Conservation (phyloP, 192 early-diverging fungal species). For the Spinellus fusiger region DNA sequence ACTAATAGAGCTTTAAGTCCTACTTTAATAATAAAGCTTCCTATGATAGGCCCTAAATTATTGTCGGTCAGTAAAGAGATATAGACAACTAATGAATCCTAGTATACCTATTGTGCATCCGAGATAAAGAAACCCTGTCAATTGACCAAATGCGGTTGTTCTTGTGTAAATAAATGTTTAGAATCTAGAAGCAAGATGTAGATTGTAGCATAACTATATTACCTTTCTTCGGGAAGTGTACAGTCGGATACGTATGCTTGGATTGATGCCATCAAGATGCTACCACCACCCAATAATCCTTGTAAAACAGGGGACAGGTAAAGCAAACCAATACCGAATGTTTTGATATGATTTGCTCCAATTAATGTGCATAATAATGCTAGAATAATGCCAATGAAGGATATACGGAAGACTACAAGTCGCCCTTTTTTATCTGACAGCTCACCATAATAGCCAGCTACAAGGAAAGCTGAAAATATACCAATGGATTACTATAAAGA, state of each 20-base stretch:
- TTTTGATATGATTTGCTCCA: conserved; percentile 5
- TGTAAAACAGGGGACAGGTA: conserved; percentile 23
- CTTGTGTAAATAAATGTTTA: too few species aligned
- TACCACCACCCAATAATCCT: conserved; percentile 24
- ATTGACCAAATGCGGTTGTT: too few species aligned
- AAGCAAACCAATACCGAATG: conserved; percentile 22
- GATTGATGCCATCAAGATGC: conserved; percentile 12
- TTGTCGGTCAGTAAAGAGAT: not conserved
- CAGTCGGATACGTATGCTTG: conserved; percentile 33
- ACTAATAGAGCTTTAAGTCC: not conserved
- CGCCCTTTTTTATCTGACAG: conserved; percentile 30
- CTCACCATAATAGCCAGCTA: conserved; percentile 25
- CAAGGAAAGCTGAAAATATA: conserved; percentile 12
- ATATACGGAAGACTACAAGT: conserved; percentile 14
- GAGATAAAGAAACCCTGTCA: too few species aligned
- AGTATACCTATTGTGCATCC: too few species aligned
- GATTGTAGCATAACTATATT: too few species aligned
- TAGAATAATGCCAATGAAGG: conserved; percentile 15
- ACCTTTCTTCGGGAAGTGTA: conserved; percentile 21
- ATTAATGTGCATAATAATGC: conserved; percentile 10
- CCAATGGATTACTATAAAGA: not conserved
- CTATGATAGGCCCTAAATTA: not conserved
- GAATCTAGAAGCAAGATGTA: too few species aligned
- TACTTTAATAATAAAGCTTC: conserved; percentile 3
- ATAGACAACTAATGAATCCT: too few species aligned